Percentiles rank a stretch among this genome's conserved stretches.
phyloP scores from a whole-genome alignment of 148 eudicot genomes.

The Cornus suecica region DNA sequence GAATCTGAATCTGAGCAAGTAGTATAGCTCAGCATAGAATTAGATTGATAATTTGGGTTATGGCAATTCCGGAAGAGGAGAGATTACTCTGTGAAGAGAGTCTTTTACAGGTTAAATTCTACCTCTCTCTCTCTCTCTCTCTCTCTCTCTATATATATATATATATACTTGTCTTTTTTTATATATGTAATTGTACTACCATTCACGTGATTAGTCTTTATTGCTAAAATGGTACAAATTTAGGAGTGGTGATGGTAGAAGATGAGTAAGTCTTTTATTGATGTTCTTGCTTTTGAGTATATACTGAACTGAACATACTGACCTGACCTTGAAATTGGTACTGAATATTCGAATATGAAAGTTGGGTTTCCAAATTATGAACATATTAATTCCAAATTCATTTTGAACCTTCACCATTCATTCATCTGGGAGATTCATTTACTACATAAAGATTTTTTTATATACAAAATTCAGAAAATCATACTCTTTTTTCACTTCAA shows the following conservation, averaged over 20 bases:
- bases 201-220: too few species aligned
- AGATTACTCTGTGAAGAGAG: conserved; percentile 37
- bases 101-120: conserved; percentile 23
- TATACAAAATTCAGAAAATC: neutral
- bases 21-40: neutral
- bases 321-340: too few species aligned
- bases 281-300: neutral
- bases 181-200: too few species aligned
- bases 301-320: too few species aligned
- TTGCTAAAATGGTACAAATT: too few species aligned
- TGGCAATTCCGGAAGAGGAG: conserved; percentile 37
- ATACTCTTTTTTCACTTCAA: neutral
- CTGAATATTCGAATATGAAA: too few species aligned
- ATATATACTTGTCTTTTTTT: too few species aligned
- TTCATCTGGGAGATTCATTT: neutral
- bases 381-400: too few species aligned
- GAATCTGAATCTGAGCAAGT: neutral
- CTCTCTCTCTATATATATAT: neutral
- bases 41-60: neutral
- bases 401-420: too few species aligned
- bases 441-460: neutral
- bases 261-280: too few species aligned
- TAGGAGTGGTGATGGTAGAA: too few species aligned
- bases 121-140: neutral
- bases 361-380: too few species aligned